Percentiles rank a stretch among this genome's conserved stretches.
phyloP scores from a whole-genome alignment of 768 basidiomycete genomes.

The Fomitopsis serialis region DNA sequence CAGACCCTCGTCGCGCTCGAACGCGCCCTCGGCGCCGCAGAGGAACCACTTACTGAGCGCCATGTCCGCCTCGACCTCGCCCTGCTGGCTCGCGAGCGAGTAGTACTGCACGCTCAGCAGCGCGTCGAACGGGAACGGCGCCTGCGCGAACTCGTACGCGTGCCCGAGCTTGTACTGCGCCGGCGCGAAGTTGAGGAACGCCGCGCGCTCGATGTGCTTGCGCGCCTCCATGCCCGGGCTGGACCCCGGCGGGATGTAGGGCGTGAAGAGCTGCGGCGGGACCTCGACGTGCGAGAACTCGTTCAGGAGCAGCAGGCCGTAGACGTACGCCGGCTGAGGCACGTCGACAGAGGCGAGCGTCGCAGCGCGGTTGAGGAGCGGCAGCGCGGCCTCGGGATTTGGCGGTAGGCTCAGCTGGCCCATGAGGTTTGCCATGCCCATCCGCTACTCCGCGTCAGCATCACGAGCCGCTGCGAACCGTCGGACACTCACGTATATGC shows the following conservation, averaged over 20 bases:
- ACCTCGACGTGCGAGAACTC: conserved; percentile 74
- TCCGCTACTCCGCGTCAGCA: conserved; percentile 47
- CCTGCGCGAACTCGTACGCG: conserved; percentile 85
- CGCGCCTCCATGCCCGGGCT: conserved; percentile 56
- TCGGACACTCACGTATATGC: conserved; percentile 52
- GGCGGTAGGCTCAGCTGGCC: conserved; percentile 72
- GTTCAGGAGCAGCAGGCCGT: conserved; percentile 75
- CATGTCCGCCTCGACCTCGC: conserved; percentile 94
- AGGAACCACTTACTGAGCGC: conserved; percentile 96
- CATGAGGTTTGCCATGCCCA: conserved; percentile 90
- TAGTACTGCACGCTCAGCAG: conserved; percentile 91
- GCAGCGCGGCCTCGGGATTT: conserved; percentile 53
- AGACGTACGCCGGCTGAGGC: conserved; percentile 87
- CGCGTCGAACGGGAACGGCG: conserved; percentile 85
- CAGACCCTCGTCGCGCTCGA: conserved; percentile 83
- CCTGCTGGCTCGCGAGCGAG: conserved; percentile 73
- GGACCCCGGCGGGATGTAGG: conserved; percentile 48
- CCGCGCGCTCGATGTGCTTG: conserved; percentile 76
- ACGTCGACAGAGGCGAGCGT: conserved; percentile 62
- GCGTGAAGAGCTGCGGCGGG: conserved; percentile 43
- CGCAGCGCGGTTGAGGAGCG: conserved; percentile 77
- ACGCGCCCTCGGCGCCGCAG: conserved; percentile 71
- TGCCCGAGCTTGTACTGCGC: conserved; percentile 93
- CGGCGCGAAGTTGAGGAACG: conserved; percentile 78
- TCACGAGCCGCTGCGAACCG: neutral